Percentiles rank a stretch among this genome's conserved stretches.
Conservation (phyloP, 2,329 filamentous ascomycete species). For the Trichoderma oligosporum region DNA sequence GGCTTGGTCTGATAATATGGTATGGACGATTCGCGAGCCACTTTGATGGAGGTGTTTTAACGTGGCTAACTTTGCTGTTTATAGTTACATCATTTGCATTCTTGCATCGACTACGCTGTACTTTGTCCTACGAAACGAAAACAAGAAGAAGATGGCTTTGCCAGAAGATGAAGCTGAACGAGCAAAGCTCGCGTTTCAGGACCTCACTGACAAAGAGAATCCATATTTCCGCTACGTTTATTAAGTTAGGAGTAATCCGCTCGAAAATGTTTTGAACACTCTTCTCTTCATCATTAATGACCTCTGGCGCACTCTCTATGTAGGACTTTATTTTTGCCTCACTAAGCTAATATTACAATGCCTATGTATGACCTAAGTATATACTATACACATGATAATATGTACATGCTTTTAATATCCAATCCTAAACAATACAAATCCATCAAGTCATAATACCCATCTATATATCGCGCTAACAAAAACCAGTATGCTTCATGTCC, state of each 20-base stretch:
- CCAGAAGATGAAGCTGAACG: conserved; percentile 56
- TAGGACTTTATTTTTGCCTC: too few species aligned
- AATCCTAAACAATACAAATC: background rate
- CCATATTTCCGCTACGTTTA: conserved; percentile 60
- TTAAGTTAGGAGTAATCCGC: conserved; percentile 14
- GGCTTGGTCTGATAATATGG: conserved; percentile 64
- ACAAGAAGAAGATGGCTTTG: conserved; percentile 47
- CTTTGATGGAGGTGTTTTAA: background rate
- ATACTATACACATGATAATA: background rate
- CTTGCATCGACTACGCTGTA: conserved; percentile 53
- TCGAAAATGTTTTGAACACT: background rate
- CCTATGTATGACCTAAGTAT: background rate
- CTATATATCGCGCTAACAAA: too few species aligned
- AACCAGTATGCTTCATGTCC: background rate
- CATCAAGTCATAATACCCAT: background rate
- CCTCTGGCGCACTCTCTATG: background rate
- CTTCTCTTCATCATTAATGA: background rate
- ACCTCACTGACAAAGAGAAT: conserved; percentile 67
- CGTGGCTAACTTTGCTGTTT: background rate
- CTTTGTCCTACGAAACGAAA: conserved; percentile 56
- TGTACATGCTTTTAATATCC: too few species aligned
- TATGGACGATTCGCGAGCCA: conserved; percentile 29
- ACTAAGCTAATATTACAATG: background rate
- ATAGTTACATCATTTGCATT: conserved; percentile 64
- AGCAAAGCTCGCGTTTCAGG: conserved; percentile 62